Percentiles rank a stretch among this genome's conserved stretches.
Conservation (phyloP, 2,329 filamentous ascomycete genomes). For the Fusarium lateritium region DNA sequence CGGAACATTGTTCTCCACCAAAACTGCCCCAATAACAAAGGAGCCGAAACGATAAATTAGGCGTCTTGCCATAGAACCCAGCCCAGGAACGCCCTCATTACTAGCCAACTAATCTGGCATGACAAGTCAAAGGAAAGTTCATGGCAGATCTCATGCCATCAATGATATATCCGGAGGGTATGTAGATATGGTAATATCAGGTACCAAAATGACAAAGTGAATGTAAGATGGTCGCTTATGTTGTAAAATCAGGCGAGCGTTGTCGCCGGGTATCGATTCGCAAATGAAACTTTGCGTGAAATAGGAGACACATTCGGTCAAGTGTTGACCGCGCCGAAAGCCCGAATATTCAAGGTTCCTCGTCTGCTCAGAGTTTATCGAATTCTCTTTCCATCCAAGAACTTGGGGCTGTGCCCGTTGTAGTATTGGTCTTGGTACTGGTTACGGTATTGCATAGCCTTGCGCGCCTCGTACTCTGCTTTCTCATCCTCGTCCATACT, state of each 20-base stretch:
- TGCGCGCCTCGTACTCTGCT: conserved; percentile 70
- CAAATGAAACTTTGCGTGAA: conserved; percentile 38
- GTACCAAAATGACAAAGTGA: conserved; percentile 21
- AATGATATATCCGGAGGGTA: conserved; percentile 11
- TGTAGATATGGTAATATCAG: conserved; percentile 19
- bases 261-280: conserved; percentile 49
- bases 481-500: conserved; percentile 75
- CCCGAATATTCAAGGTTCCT: conserved; percentile 15
- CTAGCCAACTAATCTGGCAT: conserved; percentile 33
- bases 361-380: conserved; percentile 39
- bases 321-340: conserved; percentile 2
- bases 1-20: conserved; percentile 8
- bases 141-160: conserved; percentile 3
- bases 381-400: conserved; percentile 69
- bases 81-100: conserved; percentile 37
- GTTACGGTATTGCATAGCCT: conserved; percentile 61
- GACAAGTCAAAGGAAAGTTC: conserved; percentile 14
- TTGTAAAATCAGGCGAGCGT: conserved; percentile 41
- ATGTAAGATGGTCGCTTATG: conserved; percentile 22
- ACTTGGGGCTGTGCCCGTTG: conserved; percentile 65
- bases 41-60: conserved; percentile 17
- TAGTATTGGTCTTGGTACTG: conserved; percentile 64
- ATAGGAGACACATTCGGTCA: conserved; percentile 18
- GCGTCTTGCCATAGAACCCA: conserved; percentile 12
- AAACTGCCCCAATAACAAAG: conserved; percentile 1